phyloP scores from a whole-genome alignment of 768 basidiomycete species.

The Cystobasidiopsis lactophilus region DNA sequence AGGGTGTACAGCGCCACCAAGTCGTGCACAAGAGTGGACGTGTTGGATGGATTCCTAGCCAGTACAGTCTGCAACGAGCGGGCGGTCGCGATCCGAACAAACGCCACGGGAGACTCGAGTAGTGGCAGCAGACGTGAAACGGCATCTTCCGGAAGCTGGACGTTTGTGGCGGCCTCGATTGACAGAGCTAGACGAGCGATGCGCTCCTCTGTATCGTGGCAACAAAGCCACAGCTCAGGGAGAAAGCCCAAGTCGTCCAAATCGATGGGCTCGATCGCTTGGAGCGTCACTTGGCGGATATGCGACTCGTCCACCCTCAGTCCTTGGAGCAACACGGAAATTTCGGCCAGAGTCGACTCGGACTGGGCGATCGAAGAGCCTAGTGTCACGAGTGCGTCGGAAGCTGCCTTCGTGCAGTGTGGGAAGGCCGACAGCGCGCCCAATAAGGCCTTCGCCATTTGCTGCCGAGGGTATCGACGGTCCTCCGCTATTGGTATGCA shows the following conservation, averaged over 20 bases:
- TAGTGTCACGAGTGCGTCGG: slow-evolving; percentile 54
- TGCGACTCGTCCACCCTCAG: slow-evolving; percentile 68
- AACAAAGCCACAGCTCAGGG: slow-evolving; percentile 63
- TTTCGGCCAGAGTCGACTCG: slow-evolving; percentile 42
- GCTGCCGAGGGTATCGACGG: slow-evolving; percentile 46
- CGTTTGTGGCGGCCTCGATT: slow-evolving; percentile 86
- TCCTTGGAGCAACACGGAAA: slow-evolving; percentile 42
- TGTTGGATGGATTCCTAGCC: slow-evolving; percentile 44
- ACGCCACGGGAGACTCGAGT: slow-evolving; percentile 49
- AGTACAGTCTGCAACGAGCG: slow-evolving; percentile 54
- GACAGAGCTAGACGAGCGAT: slow-evolving; percentile 58
- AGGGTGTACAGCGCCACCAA: slow-evolving; percentile 53
- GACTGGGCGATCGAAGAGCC: slow-evolving; percentile 45
- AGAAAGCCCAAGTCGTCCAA: slow-evolving; percentile 87
- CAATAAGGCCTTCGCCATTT: slow-evolving; percentile 46
- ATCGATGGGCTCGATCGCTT: slow-evolving; percentile 83
- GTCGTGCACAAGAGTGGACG: slow-evolving; percentile 27
- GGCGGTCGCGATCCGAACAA: slow-evolving; percentile 53
- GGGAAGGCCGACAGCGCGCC: slow-evolving; percentile 55
- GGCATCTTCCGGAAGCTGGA: slow-evolving; percentile 57
- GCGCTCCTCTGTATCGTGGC: slow-evolving; percentile 73
- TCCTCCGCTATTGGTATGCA: slow-evolving; percentile 36
- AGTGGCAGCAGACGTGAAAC: slow-evolving; percentile 21
- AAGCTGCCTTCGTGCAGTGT: slow-evolving; percentile 58
- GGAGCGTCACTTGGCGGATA: slow-evolving; percentile 70